Evolutionary conservation across 2,329 filamentous ascomycete species (phyloP), one percentile per base, ranked within the genome.

Genomic region (Mycosphaerella sp.): DNA sequence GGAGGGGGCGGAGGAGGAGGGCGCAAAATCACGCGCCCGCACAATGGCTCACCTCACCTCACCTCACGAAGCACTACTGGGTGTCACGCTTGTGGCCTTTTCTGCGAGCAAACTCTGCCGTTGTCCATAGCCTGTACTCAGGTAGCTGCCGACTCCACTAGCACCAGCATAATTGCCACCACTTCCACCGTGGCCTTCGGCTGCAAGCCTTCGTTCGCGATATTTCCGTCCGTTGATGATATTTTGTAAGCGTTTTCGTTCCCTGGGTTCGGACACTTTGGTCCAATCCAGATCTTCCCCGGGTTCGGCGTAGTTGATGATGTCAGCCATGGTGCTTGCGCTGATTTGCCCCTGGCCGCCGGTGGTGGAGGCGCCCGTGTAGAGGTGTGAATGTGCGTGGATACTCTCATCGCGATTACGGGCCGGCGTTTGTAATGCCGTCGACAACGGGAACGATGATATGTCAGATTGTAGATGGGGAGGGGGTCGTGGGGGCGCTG

Each of bases 161-260:
- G 66, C 66, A 11, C 66, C 66, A n/a, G 66, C 65, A 56, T 69
- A 69, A 43, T 69, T 69, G 2, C 66, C 66, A 31, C 67, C 67
- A 57, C 61, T 64, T 3, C 66, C 67, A 6, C 65, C 64, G 34
- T 67, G 64, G 1, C 67, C 68, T 55, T 70, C 68, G 17, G 67
- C 67, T 2, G 67, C 67, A 12, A 71, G 57, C 39, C 69, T 57
- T 8, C 69, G 60, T 59, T 71, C 69, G 14, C 69, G 64, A 49
- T 71, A 71, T 60, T 71, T 71, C 9, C 69, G 62, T n/a, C 69
- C 69, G 49, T 71, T 71, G 61, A 71, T 71, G 48, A 71, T 71
- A 36, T 71, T 71, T 57, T 71, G 69, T 49, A 71, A 45, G 4
- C 69, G 62, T 50, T 71, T 71, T 12, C 69, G 61, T 57, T 71